Evolutionary conservation across 495 filamentous ascomycete genomes (phyloP).

Genomic region (Parachaetomium inaequale): DNA sequence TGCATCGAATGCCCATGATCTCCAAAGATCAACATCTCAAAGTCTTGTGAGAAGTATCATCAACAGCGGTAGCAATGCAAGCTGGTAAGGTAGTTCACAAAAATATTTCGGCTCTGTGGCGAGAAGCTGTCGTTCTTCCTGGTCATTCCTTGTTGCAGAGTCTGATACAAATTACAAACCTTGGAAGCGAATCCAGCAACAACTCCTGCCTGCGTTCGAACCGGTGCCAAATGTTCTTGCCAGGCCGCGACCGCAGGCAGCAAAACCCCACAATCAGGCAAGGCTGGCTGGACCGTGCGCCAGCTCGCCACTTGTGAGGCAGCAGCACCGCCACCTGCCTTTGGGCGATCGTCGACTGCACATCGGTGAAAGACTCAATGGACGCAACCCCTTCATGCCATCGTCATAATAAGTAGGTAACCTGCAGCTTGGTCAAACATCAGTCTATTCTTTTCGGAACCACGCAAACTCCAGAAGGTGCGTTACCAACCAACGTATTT

Average conservation of each 20-base stretch:
- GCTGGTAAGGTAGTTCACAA: no score
- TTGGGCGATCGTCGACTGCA: not conserved
- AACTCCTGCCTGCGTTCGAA: no score
- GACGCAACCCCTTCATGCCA: not conserved
- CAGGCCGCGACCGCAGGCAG: not conserved
- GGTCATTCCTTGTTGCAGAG: no score
- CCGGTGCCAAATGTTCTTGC: no score
- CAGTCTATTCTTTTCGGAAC: not conserved
- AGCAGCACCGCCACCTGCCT: not conserved
- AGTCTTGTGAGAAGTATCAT: no score
- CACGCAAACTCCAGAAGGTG: not conserved
- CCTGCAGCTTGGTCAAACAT: not conserved
- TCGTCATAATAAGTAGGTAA: no score
- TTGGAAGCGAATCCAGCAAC: no score
- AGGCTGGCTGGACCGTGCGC: not conserved
- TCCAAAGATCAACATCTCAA: not conserved
- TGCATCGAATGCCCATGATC: no score
- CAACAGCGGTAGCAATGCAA: no score
- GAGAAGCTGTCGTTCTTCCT: no score
- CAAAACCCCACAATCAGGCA: not conserved
- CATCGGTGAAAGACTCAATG: not conserved
- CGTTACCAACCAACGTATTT: not conserved
- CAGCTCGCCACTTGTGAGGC: not conserved
- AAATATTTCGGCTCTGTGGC: no score
- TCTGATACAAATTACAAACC: no score